Conservation (phyloP, 495 filamentous ascomycete species). For the Annulohypoxylon moriforme region DNA sequence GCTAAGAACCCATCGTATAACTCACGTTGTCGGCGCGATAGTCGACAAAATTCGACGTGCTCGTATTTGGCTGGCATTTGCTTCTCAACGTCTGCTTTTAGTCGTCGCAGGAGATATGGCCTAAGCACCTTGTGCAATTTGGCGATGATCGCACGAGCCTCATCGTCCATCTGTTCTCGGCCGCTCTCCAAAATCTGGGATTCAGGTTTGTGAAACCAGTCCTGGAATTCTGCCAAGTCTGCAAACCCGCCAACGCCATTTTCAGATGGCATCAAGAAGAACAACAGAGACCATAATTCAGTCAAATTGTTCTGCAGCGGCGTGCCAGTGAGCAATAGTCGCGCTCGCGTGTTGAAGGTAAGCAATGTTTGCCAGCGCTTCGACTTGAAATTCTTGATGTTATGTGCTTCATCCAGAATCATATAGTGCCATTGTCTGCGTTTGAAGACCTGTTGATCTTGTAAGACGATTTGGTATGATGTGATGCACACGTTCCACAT, state of each 20-base stretch:
- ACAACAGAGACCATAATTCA: conserved; percentile 96
- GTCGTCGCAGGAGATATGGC: conserved; percentile 88
- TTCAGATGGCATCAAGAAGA: conserved; percentile 93
- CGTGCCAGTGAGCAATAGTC: conserved; percentile 92
- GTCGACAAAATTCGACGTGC: conserved; percentile 91
- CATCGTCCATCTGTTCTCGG: conserved; percentile 90
- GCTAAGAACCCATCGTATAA: conserved; percentile 98
- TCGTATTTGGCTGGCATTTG: conserved; percentile 99
- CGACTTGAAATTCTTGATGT: conserved; percentile 99
- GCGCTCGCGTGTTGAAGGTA: conserved; percentile 86
- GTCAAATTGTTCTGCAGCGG: conserved; percentile 97
- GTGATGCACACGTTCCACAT: conserved; percentile 98
- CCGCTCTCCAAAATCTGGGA: conserved; percentile 97
- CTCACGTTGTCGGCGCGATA: conserved; percentile 94
- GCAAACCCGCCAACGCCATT: conserved; percentile 88
- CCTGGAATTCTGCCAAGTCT: conserved; percentile 89
- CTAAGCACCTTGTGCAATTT: conserved; percentile 94
- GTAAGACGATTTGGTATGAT: conserved; percentile 93
- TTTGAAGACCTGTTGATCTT: conserved; percentile 94
- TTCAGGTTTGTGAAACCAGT: conserved; percentile 91
- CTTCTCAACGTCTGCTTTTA: conserved; percentile 99
- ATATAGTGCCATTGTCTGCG: conserved; percentile 97
- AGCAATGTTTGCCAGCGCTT: conserved; percentile 96
- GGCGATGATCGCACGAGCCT: conserved; percentile 85
- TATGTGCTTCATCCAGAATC: conserved; percentile 98